Evolutionary conservation across 306 rosid genomes (phyloP), one percentile per base, ranked within the genome.

Genomic region (Macrotyloma uniflorum): DNA sequence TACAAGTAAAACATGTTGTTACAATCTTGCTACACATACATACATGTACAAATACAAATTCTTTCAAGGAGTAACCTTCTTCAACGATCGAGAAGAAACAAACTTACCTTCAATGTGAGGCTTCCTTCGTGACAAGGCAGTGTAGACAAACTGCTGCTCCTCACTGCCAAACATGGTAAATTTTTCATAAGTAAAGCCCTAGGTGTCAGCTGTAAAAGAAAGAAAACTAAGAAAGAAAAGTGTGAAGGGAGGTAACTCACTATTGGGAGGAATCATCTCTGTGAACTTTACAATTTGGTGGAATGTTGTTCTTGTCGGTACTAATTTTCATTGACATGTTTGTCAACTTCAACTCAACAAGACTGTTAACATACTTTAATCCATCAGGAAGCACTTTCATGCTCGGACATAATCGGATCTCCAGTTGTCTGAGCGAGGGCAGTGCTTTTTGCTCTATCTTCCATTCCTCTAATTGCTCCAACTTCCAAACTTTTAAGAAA

Each of bases 391-490:
- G 83, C 65, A 20, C 23, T 76, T 19, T 51, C 32, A 84, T 38
- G 16, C 7, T 4, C 0, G 0, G 8, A 79, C 88, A 84, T 0
- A 72, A 57, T 47, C 86, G 72, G 45, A 82, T 81, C 82, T 87
- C 90, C 11, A 87, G 26, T 28, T 84, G 86, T 57, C 76, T 79
- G n/a, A 84, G 86, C 19, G 22, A 64, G 5, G 64, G 83, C 69
- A 87, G 64, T 45, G 90, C 85, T 28, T 14, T 36, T 42, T 64
- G 5, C 32, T 79, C 40, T 72, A 87, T 50, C 0, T 0, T 46
- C 85, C 76, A 82, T n/a, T 72, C 66, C 46, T 67, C 24, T 26
- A 87, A 46, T 4, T 64, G 35, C 19, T 43, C 18, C n/a, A 87
- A 65, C 72, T 11, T 22, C 90, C 88, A 84, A 19, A 84, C 0